Evolutionary conservation across 2,329 filamentous ascomycete genomes (phyloP).

Genomic region (Aspergillus alliaceus): DNA sequence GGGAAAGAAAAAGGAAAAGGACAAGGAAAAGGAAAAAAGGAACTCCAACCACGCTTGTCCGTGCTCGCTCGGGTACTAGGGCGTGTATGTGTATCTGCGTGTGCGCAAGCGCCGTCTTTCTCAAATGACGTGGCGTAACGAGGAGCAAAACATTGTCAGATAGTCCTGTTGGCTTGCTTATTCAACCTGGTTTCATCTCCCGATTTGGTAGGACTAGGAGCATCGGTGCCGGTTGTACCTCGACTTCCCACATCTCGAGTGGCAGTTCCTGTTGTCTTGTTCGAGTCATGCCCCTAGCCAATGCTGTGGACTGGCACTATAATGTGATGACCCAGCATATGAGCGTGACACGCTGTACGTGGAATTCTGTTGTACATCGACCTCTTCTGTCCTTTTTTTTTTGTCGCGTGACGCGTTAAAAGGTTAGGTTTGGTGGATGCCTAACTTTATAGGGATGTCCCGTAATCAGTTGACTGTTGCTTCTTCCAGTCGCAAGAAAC

Average conservation of each 20-base stretch:
- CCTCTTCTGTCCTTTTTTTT: conserved; percentile 5
- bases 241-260: neutral
- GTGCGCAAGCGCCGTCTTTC: conserved; percentile 6
- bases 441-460: conserved; percentile 8
- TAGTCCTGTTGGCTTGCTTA: conserved; percentile 2
- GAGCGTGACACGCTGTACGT: conserved; percentile 17
- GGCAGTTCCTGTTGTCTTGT: neutral
- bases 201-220: neutral
- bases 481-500: neutral
- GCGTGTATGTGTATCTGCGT: conserved; percentile 2
- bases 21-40: conserved; percentile 1
- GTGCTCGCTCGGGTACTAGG: conserved; percentile 16
- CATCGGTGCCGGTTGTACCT: neutral
- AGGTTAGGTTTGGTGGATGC: conserved; percentile 11
- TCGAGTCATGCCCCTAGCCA: conserved; percentile 8
- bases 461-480: conserved; percentile 6
- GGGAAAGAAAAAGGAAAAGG: neutral
- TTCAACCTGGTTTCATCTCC: neutral
- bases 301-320: conserved; percentile 5
- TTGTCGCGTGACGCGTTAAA: conserved; percentile 17
- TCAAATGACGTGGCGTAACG: conserved; percentile 21
- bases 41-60: conserved; percentile 10
- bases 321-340: conserved; percentile 12
- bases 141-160: conserved; percentile 7
- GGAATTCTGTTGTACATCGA: conserved; percentile 12